Percentiles rank a stretch among this genome's conserved stretches.
Conservation (phyloP, 371 early-diverging fungal species). For the Mortierella sp. region DNA sequence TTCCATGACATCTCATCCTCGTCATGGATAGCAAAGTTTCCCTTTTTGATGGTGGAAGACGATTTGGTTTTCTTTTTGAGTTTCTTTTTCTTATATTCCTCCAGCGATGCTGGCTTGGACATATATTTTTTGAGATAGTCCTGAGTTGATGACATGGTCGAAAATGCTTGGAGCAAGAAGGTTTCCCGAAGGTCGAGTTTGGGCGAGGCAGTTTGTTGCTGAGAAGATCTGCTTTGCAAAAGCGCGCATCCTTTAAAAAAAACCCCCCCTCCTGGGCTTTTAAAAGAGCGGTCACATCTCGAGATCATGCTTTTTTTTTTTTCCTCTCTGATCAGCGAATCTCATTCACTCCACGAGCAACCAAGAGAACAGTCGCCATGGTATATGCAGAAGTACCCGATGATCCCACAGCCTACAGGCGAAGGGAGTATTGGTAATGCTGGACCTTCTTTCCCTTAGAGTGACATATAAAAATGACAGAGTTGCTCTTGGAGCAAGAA, state of each 20-base stretch:
- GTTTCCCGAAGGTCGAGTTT: no score
- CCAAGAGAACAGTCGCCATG: conserved; percentile 47
- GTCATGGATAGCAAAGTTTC: conserved; percentile 68
- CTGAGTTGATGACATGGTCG: conserved; percentile 44
- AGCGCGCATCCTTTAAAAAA: not conserved
- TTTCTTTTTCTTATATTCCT: conserved; percentile 59
- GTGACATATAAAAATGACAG: no score
- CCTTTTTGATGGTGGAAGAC: conserved; percentile 47
- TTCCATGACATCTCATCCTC: conserved; percentile 64
- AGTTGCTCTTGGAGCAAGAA: conserved; percentile 52
- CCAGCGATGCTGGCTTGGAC: conserved; percentile 47
- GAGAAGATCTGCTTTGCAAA: not conserved
- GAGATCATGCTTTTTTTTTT: conserved; percentile 6
- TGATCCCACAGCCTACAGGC: conserved; percentile 72
- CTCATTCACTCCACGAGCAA: conserved; percentile 51
- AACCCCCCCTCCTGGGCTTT: not conserved
- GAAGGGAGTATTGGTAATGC: conserved; percentile 71
- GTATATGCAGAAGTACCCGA: conserved; percentile 65
- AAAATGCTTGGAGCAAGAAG: no score
- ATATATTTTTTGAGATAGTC: conserved; percentile 53
- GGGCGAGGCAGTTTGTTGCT: no score
- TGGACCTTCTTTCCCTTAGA: no score
- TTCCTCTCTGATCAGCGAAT: not conserved
- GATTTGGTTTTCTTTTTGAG: conserved; percentile 53
- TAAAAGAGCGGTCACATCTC: not conserved